These are phyloP conservation scores for Eimeria maxima DNA, from an alignment of 169 alveolate genomes.

Conservation along the genomic window DNA sequence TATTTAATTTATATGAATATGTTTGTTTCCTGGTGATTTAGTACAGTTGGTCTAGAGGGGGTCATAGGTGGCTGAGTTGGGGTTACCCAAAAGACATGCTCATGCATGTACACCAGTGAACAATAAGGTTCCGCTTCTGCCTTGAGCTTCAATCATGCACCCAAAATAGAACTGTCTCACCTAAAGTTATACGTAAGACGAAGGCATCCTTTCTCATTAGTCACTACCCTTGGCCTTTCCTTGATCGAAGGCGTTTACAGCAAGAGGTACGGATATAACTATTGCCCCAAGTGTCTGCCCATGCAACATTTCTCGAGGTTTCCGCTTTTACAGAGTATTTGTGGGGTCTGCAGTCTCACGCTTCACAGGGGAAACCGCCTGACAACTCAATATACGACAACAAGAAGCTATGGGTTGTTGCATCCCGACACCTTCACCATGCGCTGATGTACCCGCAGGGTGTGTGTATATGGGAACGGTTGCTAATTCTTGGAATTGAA, in stretches of 20 bases:
- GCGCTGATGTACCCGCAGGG: neutral
- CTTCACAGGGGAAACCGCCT: neutral
- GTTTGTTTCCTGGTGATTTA: neutral
- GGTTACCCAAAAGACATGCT: neutral
- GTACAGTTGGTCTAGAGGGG: neutral
- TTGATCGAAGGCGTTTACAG: neutral
- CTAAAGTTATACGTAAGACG: neutral
- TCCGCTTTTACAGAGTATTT: neutral
- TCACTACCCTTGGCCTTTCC: neutral
- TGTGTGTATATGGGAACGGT: neutral
- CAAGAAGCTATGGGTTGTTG: no score
- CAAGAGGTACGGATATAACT: neutral
- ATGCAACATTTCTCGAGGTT: neutral
- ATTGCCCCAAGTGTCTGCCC: neutral
- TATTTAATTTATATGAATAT: neutral
- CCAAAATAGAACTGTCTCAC: neutral
- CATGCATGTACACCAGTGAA: neutral
- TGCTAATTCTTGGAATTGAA: neutral
- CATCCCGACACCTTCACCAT: neutral
- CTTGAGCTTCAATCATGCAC: neutral
- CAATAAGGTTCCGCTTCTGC: neutral
- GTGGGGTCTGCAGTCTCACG: neutral
- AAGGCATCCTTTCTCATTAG: neutral
- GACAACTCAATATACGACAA: no score
- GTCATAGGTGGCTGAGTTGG: neutral